Evolutionary conservation across 1,284 basidiomycete species (phyloP), one percentile per base, ranked within the genome.

Genomic region (Marasmius oreades): DNA sequence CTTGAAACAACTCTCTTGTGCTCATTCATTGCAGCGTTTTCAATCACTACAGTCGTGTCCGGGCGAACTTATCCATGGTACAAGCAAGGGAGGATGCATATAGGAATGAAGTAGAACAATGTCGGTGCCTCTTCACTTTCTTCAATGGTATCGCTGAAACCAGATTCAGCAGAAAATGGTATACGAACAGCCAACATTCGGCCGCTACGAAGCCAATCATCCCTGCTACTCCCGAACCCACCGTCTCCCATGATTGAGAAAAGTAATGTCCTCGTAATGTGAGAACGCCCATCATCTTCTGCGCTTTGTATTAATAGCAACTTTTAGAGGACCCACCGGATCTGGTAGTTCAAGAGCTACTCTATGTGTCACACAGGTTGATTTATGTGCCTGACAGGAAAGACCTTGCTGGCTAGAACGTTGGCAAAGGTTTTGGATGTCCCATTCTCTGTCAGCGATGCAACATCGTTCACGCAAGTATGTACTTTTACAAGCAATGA

Each of bases 201-300:
- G 55, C 88, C 88, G 20, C 58, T 76, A 37, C 72, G 76, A 43
- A 31, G 44, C 18, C 55, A 34, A 11, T 69, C 67, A 51, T 73
- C 74, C 33, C 64, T 78, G 20, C 76, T 74, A 52, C 65, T 73
- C 56, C 77, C 70, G 45, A 28, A 50, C 47, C 75, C 75, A 55
- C 70, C 73, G 1, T 65, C 77, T n/a, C 80, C 85, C 37, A 66
- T 83, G 28, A 92, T 95, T 56, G 94, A 96, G 76, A 97, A 97
- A 79, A 95, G 92, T 67, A 96, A 97, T 67, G 92, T 96, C 1
- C 74, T 95, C 51, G 86, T 95, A 61, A 81, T 96, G 92, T 91
- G 69, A 55, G 85, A 73, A 12, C 46, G 53, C 28, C 44, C 18
- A 45, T 36, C 16, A 23, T 51, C 37, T 33, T 31, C 28, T 52